Conservation (phyloP, 192 early-diverging fungal genomes). For the Anaeromyces robustus region DNA sequence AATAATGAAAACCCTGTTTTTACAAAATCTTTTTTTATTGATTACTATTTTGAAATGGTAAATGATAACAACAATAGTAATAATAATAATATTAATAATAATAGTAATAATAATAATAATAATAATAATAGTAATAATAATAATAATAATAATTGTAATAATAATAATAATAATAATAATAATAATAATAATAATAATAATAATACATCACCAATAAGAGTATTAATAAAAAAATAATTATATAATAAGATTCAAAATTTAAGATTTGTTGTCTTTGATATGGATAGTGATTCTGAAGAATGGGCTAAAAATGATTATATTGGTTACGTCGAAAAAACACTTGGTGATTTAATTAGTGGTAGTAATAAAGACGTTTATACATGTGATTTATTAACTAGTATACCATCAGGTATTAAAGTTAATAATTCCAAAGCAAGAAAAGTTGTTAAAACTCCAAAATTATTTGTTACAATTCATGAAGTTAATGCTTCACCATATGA, state of each 20-base stretch:
- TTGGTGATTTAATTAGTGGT: neutral
- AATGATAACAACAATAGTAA: too few species aligned
- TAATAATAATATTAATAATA: too few species aligned
- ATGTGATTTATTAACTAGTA: neutral
- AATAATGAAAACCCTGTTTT: neutral
- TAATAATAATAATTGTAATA: too few species aligned
- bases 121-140: too few species aligned
- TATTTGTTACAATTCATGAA: neutral
- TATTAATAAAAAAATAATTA: too few species aligned
- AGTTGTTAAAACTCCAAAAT: neutral
- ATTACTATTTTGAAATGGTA: neutral
- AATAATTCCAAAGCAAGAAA: neutral
- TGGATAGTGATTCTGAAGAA: neutral
- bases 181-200: too few species aligned
- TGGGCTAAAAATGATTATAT: neutral
- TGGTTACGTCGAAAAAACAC: neutral
- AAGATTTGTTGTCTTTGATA: neutral
- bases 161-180: too few species aligned
- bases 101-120: too few species aligned
- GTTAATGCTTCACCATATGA: neutral
- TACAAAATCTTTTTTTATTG: neutral
- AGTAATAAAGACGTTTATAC: neutral
- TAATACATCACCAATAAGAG: too few species aligned
- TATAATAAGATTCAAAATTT: neutral
- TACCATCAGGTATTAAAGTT: neutral